Conservation (phyloP, 202 grass and related monocot genomes). For the Elaeis oleifera region DNA sequence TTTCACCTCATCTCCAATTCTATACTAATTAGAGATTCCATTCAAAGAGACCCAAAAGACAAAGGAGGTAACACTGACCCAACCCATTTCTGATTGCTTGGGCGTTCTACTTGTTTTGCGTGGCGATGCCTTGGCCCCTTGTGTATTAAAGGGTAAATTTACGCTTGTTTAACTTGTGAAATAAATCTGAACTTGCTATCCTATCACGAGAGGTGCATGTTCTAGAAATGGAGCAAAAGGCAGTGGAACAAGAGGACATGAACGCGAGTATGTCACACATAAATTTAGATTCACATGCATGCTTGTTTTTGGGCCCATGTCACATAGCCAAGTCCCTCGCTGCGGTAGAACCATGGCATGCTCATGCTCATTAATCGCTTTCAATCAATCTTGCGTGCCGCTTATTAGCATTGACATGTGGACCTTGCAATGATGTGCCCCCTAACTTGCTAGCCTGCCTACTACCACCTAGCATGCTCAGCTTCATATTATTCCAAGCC, state of each 20-base stretch:
- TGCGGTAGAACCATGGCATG: slow-evolving; percentile 10
- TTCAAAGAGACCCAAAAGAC: slow-evolving; percentile 27
- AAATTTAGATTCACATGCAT: not conserved
- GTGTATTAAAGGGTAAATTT: slow-evolving; percentile 11
- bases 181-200: not conserved
- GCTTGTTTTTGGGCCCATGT: slow-evolving; percentile 1
- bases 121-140: too few species aligned
- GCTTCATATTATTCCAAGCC: slow-evolving; percentile 4
- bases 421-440: slow-evolving; percentile 13
- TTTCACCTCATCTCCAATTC: slow-evolving; percentile 25
- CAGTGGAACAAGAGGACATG: too few species aligned
- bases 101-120: not conserved
- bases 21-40: slow-evolving; percentile 31
- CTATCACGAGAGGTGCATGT: too few species aligned
- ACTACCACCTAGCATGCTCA: not conserved
- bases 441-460: slow-evolving; percentile 21
- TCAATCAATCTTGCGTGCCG: slow-evolving; percentile 17
- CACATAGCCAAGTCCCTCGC: slow-evolving; percentile 7
- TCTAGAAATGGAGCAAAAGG: too few species aligned
- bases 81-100: slow-evolving; percentile 30
- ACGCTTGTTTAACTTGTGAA: slow-evolving; percentile 18
- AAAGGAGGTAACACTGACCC: slow-evolving; percentile 14
- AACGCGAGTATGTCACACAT: too few species aligned
- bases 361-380: slow-evolving; percentile 24
- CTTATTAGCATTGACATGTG: slow-evolving; percentile 11